Evolutionary conservation across 2,329 filamentous ascomycete species (phyloP).

Genomic region (Venturia oleaginea): DNA sequence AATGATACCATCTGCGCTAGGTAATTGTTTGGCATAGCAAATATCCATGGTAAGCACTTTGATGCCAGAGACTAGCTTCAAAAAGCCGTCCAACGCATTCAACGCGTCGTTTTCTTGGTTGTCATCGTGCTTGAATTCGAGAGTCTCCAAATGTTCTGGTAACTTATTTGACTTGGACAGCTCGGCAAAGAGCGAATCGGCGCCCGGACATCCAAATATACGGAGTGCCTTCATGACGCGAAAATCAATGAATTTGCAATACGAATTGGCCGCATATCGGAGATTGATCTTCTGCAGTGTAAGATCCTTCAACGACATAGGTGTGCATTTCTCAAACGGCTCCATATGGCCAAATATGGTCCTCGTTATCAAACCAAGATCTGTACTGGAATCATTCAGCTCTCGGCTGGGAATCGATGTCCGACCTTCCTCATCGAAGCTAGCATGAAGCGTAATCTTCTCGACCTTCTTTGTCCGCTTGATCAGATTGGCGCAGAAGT

Average conservation of each 20-base stretch:
- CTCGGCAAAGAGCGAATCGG: conserved; percentile 38
- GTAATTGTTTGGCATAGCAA: conserved; percentile 32
- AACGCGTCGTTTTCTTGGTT: conserved; percentile 39
- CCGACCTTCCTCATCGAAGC: conserved; percentile 33
- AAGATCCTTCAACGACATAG: conserved; percentile 35
- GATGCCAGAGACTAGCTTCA: conserved; percentile 38
- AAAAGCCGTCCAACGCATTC: conserved; percentile 37
- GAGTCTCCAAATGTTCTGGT: conserved; percentile 34
- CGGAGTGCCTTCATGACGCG: conserved; percentile 33
- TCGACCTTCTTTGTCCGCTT: conserved; percentile 34
- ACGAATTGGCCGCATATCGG: conserved; percentile 39
- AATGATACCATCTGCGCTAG: conserved; percentile 33
- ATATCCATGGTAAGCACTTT: conserved; percentile 36
- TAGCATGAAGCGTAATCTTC: conserved; percentile 39
- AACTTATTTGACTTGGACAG: conserved; percentile 36
- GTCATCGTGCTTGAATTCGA: conserved; percentile 40
- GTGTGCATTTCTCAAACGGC: conserved; percentile 38
- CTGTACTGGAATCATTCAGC: conserved; percentile 38
- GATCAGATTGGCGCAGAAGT: conserved; percentile 35
- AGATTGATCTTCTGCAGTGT: conserved; percentile 37
- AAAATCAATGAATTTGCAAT: conserved; percentile 40
- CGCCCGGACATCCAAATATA: conserved; percentile 36
- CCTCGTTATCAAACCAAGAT: conserved; percentile 36
- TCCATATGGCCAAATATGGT: conserved; percentile 39
- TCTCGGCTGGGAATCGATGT: conserved; percentile 29